phyloP scores from a whole-genome alignment of 169 alveolate genomes.

The Amoebophrya sp. region DNA sequence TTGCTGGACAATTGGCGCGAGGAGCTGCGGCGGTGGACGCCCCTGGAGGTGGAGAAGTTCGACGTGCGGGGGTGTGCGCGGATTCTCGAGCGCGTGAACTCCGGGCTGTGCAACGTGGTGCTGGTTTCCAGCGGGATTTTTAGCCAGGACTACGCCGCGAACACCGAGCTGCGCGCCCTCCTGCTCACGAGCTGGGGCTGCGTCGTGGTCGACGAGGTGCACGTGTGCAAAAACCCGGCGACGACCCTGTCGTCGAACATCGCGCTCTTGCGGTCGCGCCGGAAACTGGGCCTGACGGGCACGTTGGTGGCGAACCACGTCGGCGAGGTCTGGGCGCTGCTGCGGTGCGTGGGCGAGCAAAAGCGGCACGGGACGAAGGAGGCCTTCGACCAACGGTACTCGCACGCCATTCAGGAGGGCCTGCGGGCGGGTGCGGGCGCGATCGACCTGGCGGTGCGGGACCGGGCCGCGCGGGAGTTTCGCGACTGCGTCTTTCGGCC shows the following conservation, averaged over 20 bases:
- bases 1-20: neutral
- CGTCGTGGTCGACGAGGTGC: neutral
- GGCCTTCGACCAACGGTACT: neutral
- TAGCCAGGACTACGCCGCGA: neutral
- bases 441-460: neutral
- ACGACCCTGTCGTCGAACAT: neutral
- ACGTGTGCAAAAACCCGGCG: neutral
- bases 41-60: neutral
- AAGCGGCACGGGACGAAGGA: neutral
- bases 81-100: neutral
- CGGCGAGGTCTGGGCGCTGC: neutral
- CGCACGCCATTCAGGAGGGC: neutral
- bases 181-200: neutral
- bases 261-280: neutral
- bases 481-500: neutral
- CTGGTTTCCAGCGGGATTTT: neutral
- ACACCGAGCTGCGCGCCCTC: neutral
- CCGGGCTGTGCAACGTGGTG: neutral
- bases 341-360: neutral
- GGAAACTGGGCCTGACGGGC: neutral
- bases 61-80: neutral
- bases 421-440: neutral
- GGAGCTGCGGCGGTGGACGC: neutral
- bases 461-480: neutral
- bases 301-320: neutral